Base-by-base conservation (phyloP, 2,329 filamentous ascomycete species). In the Sclerotinia glacialis region DNA sequence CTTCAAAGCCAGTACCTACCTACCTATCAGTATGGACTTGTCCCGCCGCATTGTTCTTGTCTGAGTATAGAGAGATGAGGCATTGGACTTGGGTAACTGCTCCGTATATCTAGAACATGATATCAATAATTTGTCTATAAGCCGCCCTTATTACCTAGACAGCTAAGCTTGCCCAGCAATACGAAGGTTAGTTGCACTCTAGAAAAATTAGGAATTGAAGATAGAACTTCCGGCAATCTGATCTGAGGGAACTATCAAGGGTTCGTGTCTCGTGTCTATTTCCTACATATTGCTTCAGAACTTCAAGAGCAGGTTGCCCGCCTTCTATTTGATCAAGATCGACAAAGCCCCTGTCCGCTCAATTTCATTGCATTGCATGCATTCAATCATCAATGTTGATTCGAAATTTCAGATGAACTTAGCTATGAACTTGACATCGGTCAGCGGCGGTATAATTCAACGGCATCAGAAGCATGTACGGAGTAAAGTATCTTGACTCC, bases 231-330 rank as follows among this genome's bases (percentile, higher is more conserved):
- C 53, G 53, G 56, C 31, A 59, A 59, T 47, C 56, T 47, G 18
- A 59, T 59, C 47, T 59, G 16, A 47, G 42, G 31, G 42, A 59
- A 23, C 56, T 47, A 23, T 59, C 56, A 59, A 59, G 56, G 56
- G 44, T 60, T 47, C 37, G n/a, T 60, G 56, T 60, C 56, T 60
- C 42, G 34, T 34, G 56, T 60, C 42, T 60, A 47, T 47, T 60
- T 46, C 12, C 56, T 47, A 47, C 18, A 59, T 59, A 59, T 47
- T 59, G 26, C 26, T n/a, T 59, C 26, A 60, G 47, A 42, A 60
- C 26, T n/a, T 59, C 26, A 60, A 60, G 56, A 60, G 34, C 42
- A 47, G 8, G 21, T 60, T 47, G 34, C 42, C 28, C 42, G 28
- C 42, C 56, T 47, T 60, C 31, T 14, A 49, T 49, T 37, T 61